Evolutionary conservation across 2,329 filamentous ascomycete species (phyloP), one percentile per base, ranked within the genome.

Genomic region (Pseudogymnoascus sp.): DNA sequence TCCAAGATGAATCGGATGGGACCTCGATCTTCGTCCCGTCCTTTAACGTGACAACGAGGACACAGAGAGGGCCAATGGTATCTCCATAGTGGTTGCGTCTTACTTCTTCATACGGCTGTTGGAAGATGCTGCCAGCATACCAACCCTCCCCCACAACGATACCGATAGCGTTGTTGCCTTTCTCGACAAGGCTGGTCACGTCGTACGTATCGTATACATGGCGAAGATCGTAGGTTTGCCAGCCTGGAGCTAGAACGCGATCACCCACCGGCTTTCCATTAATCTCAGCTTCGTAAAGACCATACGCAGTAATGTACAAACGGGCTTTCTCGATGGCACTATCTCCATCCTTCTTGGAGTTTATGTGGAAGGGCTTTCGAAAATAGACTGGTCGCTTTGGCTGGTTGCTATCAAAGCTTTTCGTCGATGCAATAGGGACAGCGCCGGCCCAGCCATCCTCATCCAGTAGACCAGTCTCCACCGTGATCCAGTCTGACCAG

Each of bases 201-300:
- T 85, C 80, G 62, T 80, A 81, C 0, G 77, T 79, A 62, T 83
- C 76, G 65, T 84, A 85, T 1, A 76, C 73, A 19, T 79, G 75
- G 1, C 81, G 75, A 50, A 78, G 70, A 0, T 76, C 70, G 65
- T 84, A 84, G 1, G 76, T 77, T 47, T 79, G 78, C 79, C 81
- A 84, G 0, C 82, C 81, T 0, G 82, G 82, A 19, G 81, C 78
- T 37, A 83, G 71, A 35, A 77, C 74, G 19, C 72, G 66, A 63
- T 74, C 67, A 0, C 77, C 76, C 2, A 81, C 75, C 4, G 70
- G 69, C 0, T 70, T 64, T 0, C 78, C 80, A 60, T 84, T 82
- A 64, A 83, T 77, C 33, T 75, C 74, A 14, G 35, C 35, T 37
- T n/a, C 13, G 35, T 33, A 76, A 1, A 74, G 67, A 6, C 74